These are phyloP conservation scores for Cyanophora paradoxa DNA, from an alignment of 78 protist genomes.

Conservation along the genomic window DNA sequence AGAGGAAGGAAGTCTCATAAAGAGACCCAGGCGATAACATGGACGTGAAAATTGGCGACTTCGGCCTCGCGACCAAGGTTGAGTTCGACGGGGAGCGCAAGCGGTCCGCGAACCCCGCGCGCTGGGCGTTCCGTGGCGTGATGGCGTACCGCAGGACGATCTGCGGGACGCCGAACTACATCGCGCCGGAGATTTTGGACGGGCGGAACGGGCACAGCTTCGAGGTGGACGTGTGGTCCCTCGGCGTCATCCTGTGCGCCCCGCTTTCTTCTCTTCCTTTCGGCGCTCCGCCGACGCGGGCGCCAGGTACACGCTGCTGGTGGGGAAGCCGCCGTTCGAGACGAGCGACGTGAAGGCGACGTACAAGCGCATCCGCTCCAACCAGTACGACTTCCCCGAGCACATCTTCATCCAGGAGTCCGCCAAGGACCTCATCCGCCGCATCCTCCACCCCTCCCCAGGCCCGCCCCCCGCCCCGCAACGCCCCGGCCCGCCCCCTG, in stretches of 20 bases:
- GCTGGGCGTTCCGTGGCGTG: too few relatives aligned
- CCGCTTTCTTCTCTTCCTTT: too few relatives aligned
- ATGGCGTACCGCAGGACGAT: too few relatives aligned
- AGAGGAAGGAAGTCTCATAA: too few relatives aligned
- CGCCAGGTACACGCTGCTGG: conserved; percentile 86
- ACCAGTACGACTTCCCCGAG: conserved; percentile 69
- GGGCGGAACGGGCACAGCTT: conserved; percentile 37
- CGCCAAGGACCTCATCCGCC: conserved; percentile 62
- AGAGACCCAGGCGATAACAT: too few relatives aligned
- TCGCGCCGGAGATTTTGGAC: conserved; percentile 94
- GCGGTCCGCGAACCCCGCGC: too few relatives aligned
- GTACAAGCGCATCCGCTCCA: conserved; percentile 61
- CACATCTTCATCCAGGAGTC: conserved; percentile 21
- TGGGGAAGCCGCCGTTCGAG: conserved; percentile 96
- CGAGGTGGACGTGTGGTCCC: conserved; percentile 38
- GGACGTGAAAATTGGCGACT: conserved; percentile 90
- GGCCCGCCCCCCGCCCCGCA: conserved; percentile 3
- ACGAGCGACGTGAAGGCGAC: conserved; percentile 79
- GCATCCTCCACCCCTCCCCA: conserved; percentile 72
- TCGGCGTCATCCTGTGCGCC: conserved; percentile 30
- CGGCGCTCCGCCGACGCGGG: too few relatives aligned
- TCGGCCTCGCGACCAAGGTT: conserved; percentile 89
- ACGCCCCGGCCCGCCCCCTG: background rate
- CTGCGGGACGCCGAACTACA: conserved; percentile 99
- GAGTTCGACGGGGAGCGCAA: conserved; percentile 76